phyloP scores from a whole-genome alignment of 2,329 filamentous ascomycete species.

The Colletotrichum sidae region DNA sequence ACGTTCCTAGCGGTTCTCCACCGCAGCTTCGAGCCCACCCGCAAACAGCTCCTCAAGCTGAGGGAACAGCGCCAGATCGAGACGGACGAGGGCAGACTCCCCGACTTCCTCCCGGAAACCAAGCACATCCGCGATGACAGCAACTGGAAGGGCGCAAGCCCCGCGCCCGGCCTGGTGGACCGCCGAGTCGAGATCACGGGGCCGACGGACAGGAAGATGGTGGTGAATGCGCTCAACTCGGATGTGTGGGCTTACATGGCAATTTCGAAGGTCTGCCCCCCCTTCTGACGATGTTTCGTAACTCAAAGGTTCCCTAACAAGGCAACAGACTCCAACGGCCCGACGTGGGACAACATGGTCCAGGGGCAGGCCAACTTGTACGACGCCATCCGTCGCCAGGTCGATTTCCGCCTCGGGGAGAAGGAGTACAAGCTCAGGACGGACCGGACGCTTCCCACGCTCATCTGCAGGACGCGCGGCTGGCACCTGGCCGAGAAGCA shows the following conservation, averaged over 20 bases:
- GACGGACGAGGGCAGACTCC: slow-evolving; percentile 83
- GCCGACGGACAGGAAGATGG: slow-evolving; percentile 93
- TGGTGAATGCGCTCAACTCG: slow-evolving; percentile 90
- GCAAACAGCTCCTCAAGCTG: slow-evolving; percentile 83
- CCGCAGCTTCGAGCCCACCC: slow-evolving; percentile 84
- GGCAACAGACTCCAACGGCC: slow-evolving; percentile 77
- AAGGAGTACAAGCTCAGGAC: slow-evolving; percentile 94
- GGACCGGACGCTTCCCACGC: slow-evolving; percentile 80
- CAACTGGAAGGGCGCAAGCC: slow-evolving; percentile 86
- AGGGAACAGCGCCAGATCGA: slow-evolving; percentile 84
- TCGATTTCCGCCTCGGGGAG: slow-evolving; percentile 88
- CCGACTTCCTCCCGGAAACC: slow-evolving; percentile 90
- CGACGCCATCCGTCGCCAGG: slow-evolving; percentile 85
- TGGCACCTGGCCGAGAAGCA: slow-evolving; percentile 97
- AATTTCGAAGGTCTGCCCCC: slow-evolving; percentile 73
- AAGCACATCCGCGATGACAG: slow-evolving; percentile 88
- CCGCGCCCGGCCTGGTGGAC: slow-evolving; percentile 86
- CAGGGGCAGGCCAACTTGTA: slow-evolving; percentile 92
- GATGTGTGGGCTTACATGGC: slow-evolving; percentile 97
- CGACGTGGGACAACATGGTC: slow-evolving; percentile 96
- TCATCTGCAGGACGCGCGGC: slow-evolving; percentile 87
- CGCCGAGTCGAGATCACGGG: slow-evolving; percentile 91
- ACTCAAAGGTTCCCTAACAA: neutral
- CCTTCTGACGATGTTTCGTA: neutral
- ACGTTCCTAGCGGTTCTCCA: slow-evolving; percentile 89